These are phyloP conservation scores for Dryadomyces quercus-mongolicae DNA, from an alignment of 2,329 filamentous ascomycete species.

Conservation along the genomic window DNA sequence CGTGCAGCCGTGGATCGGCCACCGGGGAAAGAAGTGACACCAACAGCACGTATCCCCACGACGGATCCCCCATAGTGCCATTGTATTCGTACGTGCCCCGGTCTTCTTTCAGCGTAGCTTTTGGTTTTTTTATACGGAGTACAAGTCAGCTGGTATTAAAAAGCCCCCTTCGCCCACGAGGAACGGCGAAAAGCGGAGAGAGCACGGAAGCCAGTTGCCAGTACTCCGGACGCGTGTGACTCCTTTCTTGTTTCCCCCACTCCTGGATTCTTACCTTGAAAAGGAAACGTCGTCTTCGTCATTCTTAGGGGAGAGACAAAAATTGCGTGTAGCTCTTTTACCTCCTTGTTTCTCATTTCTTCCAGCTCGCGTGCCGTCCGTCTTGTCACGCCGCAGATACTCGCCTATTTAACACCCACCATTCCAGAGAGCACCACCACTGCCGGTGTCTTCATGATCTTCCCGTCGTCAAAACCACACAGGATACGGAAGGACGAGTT, in stretches of 20 bases:
- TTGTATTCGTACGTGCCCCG: too few species aligned
- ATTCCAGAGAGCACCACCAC: not conserved
- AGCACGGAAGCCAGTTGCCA: not conserved
- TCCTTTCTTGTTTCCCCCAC: not conserved
- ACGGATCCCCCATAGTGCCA: too few species aligned
- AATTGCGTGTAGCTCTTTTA: too few species aligned
- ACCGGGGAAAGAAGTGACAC: not conserved
- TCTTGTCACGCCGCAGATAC: not conserved
- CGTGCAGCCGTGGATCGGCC: constrained; percentile 11
- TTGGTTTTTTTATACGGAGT: not conserved
- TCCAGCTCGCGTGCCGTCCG: not conserved
- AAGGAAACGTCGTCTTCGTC: not conserved
- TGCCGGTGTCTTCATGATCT: constrained; percentile 10
- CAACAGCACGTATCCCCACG: not conserved
- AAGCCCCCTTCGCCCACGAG: not conserved
- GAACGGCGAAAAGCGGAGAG: constrained; percentile 5
- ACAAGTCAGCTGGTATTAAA: too few species aligned
- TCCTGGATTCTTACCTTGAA: not conserved
- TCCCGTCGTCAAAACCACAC: constrained; percentile 11
- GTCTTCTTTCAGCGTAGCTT: not conserved
- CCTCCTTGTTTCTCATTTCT: not conserved
- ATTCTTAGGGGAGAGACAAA: not conserved
- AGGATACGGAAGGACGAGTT: constrained; percentile 15
- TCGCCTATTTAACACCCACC: not conserved
- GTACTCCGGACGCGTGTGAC: not conserved